Evolutionary conservation across 352 stramenopile species (phyloP).

Genomic region (Albugo laibachii): DNA sequence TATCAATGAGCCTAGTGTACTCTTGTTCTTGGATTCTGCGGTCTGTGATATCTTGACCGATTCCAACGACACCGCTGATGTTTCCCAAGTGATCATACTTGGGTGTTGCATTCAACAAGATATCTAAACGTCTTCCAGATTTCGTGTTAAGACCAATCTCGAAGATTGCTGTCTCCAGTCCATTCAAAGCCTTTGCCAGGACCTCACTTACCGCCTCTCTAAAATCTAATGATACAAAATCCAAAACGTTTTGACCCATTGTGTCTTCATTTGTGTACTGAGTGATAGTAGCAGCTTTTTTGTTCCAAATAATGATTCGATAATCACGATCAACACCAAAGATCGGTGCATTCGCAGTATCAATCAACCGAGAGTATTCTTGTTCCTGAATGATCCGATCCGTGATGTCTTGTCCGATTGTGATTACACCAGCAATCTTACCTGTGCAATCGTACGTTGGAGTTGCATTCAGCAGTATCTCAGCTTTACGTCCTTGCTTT

Average conservation of each 20-base stretch:
- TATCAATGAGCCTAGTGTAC: slow-evolving; percentile 76
- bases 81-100: slow-evolving; percentile 44
- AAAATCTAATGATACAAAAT: slow-evolving; percentile 47
- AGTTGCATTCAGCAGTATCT: slow-evolving; percentile 61
- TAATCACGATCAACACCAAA: slow-evolving; percentile 68
- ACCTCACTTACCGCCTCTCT: slow-evolving; percentile 40
- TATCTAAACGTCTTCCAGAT: slow-evolving; percentile 38
- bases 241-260: slow-evolving; percentile 53
- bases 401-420: slow-evolving; percentile 70
- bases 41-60: slow-evolving; percentile 69
- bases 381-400: slow-evolving; percentile 60
- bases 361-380: slow-evolving; percentile 61
- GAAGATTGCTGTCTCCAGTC: slow-evolving; percentile 59
- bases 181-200: slow-evolving; percentile 36
- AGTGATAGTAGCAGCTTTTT: slow-evolving; percentile 75
- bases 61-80: slow-evolving; percentile 58
- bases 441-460: slow-evolving; percentile 40
- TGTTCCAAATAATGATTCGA: slow-evolving; percentile 84
- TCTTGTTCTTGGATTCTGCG: slow-evolving; percentile 71
- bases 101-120: slow-evolving; percentile 61
- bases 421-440: slow-evolving; percentile 46
- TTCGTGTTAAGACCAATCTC: slow-evolving; percentile 72
- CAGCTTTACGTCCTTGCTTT: slow-evolving; percentile 46
- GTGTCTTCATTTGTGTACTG: slow-evolving; percentile 77
- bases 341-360: slow-evolving; percentile 69